Conservation (phyloP, 2,329 filamentous ascomycete genomes). For the Neonectria sp. region DNA sequence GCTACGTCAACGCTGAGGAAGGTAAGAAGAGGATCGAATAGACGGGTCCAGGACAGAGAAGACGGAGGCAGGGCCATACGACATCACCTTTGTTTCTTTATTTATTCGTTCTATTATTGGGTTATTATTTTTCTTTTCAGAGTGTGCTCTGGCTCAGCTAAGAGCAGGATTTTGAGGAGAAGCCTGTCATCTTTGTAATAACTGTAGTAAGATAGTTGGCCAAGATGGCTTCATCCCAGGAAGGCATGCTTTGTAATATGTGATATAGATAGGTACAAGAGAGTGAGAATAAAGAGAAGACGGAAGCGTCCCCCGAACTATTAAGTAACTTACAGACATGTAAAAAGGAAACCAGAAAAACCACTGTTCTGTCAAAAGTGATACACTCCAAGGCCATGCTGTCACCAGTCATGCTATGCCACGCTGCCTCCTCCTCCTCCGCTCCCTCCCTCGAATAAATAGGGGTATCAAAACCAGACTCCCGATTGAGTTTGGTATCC, state of each 20-base stretch:
- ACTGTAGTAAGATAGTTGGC: slow-evolving; percentile 32
- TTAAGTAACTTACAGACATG: slow-evolving; percentile 32
- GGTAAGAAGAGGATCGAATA: slow-evolving; percentile 98
- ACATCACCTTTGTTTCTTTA: slow-evolving; percentile 18
- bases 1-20: slow-evolving; percentile 90
- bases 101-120: slow-evolving; percentile 25
- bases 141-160: slow-evolving; percentile 14
- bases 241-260: slow-evolving; percentile 35
- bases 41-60: slow-evolving; percentile 30
- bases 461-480: slow-evolving; percentile 47
- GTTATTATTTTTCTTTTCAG: slow-evolving; percentile 26
- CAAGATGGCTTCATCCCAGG: slow-evolving; percentile 25
- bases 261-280: slow-evolving; percentile 20
- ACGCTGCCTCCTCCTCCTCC: slow-evolving; percentile 11
- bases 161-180: slow-evolving; percentile 17
- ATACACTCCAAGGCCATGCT: slow-evolving; percentile 45
- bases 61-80: slow-evolving; percentile 10
- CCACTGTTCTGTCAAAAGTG: slow-evolving; percentile 32
- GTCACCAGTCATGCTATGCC: slow-evolving; percentile 28
- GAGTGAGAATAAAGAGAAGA: slow-evolving; percentile 20
- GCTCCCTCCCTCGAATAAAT: slow-evolving; percentile 24
- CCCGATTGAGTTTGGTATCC: slow-evolving; percentile 28
- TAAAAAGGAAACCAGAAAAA: slow-evolving; percentile 28
- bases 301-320: slow-evolving; percentile 25
- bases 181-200: slow-evolving; percentile 37